Evolutionary conservation across 1,284 basidiomycete genomes (phyloP).

Genomic region (Microbotryomycetes sp.): DNA sequence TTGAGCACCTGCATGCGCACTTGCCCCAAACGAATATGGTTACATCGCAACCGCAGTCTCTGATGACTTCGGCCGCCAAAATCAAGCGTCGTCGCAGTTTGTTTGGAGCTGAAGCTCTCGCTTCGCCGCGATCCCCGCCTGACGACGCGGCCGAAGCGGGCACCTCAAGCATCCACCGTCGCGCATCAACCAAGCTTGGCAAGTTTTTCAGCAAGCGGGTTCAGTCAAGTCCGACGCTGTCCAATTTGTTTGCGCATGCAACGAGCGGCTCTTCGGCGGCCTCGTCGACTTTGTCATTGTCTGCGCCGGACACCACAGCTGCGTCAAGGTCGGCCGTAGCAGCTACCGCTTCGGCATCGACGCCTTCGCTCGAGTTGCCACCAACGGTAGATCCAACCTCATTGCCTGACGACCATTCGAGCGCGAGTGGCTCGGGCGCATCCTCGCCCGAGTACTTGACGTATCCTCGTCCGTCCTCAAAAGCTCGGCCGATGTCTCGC

Average conservation of each 20-base stretch:
- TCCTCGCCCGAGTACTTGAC: background rate
- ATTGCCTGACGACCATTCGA: background rate
- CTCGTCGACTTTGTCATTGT: background rate
- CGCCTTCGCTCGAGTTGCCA: background rate
- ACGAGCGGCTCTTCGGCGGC: background rate
- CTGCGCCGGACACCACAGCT: background rate
- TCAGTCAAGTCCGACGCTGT: conserved; percentile 3
- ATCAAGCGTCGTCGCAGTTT: conserved; percentile 17
- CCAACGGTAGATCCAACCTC: background rate
- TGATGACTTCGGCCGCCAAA: background rate
- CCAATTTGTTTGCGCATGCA: background rate
- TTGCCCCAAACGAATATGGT: background rate
- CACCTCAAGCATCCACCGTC: conserved; percentile 2
- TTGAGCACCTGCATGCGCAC: conserved; percentile 4
- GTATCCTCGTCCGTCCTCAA: background rate
- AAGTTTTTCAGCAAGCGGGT: conserved; percentile 5
- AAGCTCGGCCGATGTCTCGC: too few species aligned
- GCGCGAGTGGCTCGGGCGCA: background rate
- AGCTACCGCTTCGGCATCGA: background rate
- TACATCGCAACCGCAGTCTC: background rate
- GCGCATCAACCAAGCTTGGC: conserved; percentile 1
- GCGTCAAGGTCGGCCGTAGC: background rate
- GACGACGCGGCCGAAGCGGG: conserved; percentile 1
- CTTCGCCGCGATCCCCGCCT: conserved; percentile 1
- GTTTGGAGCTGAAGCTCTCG: conserved; percentile 14